Conservation (phyloP, 202 grass and related monocot genomes). For the Miscanthus sacchariflorus region DNA sequence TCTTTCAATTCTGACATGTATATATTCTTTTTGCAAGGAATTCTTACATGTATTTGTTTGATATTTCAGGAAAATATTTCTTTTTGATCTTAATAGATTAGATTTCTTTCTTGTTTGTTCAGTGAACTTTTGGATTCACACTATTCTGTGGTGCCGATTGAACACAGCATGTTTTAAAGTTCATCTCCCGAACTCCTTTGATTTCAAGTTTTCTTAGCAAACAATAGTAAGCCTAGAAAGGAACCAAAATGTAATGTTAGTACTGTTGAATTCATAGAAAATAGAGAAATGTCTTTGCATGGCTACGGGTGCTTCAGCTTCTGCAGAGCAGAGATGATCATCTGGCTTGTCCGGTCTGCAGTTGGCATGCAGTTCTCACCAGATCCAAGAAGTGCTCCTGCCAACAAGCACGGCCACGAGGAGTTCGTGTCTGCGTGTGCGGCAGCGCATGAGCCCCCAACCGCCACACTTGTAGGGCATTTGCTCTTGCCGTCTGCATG, state of each 20-base stretch:
- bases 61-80: background rate
- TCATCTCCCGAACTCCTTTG: background rate
- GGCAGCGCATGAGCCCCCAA: background rate
- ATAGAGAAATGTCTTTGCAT: background rate
- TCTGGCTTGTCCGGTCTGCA: slow-evolving; percentile 27
- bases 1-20: background rate
- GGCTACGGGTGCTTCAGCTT: background rate
- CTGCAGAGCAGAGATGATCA: background rate
- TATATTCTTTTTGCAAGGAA: too few species aligned
- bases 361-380: background rate
- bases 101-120: background rate
- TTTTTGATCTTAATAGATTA: background rate
- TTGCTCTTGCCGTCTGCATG: slow-evolving; percentile 1
- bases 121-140: background rate
- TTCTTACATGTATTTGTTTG: background rate
- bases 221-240: background rate
- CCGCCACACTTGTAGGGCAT: slow-evolving; percentile 26
- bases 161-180: background rate
- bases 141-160: background rate
- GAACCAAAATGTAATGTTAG: too few species aligned
- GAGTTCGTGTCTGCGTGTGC: slow-evolving; percentile 32
- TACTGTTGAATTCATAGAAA: too few species aligned
- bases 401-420: slow-evolving; percentile 24
- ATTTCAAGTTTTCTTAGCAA: background rate
- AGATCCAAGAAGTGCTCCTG: slow-evolving; percentile 44